Evolutionary conservation across 73 alveolate genomes (phyloP).

Genomic region (Loxodes magnus): DNA sequence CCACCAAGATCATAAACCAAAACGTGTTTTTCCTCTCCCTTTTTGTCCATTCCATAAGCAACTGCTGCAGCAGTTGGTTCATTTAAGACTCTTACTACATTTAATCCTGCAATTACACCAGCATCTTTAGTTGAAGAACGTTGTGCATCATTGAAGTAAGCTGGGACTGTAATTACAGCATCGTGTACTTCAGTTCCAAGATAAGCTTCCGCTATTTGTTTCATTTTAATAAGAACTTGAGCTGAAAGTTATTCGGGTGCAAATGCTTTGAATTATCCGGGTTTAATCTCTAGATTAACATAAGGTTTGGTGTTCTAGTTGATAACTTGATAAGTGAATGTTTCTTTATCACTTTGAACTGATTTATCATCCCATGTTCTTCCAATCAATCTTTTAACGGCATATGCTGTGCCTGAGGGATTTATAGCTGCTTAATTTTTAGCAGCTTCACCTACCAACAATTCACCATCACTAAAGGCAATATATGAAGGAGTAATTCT

Average conservation of each 20-base stretch:
- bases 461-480: slow-evolving; percentile 85
- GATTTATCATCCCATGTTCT: slow-evolving; percentile 71
- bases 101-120: slow-evolving; percentile 84
- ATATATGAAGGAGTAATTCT: slow-evolving; percentile 92
- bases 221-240: slow-evolving; percentile 83
- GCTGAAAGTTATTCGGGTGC: slow-evolving; percentile 87
- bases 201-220: slow-evolving; percentile 83
- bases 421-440: slow-evolving; percentile 80
- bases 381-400: slow-evolving; percentile 83
- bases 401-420: slow-evolving; percentile 64
- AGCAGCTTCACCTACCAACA: slow-evolving; percentile 92
- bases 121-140: slow-evolving; percentile 95
- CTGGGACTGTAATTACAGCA: slow-evolving; percentile 85
- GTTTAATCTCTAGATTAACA: slow-evolving; percentile 61
- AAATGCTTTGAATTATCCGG: slow-evolving; percentile 70
- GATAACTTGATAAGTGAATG: slow-evolving; percentile 84
- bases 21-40: slow-evolving; percentile 47
- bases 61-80: slow-evolving; percentile 93
- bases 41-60: slow-evolving; percentile 79
- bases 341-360: slow-evolving; percentile 77
- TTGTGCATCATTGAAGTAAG: slow-evolving; percentile 86
- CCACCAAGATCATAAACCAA: slow-evolving; percentile 80
- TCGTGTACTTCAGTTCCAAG: slow-evolving; percentile 45
- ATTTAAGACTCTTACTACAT: slow-evolving; percentile 77
- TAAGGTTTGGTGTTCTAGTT: slow-evolving; percentile 78